A percentile compares a stretch with the other conserved stretches of the same genome.
These are phyloP conservation scores for Kernera saxatilis DNA, from an alignment of 345 rosid species.

Conservation along the genomic window DNA sequence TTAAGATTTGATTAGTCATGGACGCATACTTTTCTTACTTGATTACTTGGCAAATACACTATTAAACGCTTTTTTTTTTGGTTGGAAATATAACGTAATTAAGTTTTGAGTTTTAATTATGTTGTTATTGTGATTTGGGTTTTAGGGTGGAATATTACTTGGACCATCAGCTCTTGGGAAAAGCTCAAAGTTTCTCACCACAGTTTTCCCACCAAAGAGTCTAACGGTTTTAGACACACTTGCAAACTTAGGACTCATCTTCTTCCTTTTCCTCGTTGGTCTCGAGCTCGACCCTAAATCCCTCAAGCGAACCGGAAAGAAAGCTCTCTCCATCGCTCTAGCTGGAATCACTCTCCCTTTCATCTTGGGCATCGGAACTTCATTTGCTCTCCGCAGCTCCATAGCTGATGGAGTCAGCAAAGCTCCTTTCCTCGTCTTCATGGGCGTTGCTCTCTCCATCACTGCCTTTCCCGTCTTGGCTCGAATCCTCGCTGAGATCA, in stretches of 20 bases:
- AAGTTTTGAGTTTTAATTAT: background rate
- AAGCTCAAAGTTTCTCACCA: conserved; percentile 40
- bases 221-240: conserved; percentile 72
- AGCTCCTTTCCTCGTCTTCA: conserved; percentile 42
- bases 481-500: conserved; percentile 48
- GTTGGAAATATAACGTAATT: background rate
- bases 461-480: conserved; percentile 49
- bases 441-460: conserved; percentile 50
- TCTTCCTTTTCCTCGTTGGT: conserved; percentile 75
- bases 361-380: conserved; percentile 57
- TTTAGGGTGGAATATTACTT: conserved; percentile 75
- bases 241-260: conserved; percentile 71
- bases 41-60: background rate
- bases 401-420: conserved; percentile 41
- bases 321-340: conserved; percentile 48
- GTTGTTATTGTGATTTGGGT: background rate
- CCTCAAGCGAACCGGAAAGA: conserved; percentile 58
- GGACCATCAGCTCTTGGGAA: conserved; percentile 85
- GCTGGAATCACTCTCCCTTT: conserved; percentile 73
- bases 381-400: conserved; percentile 49
- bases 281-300: conserved; percentile 65
- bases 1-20: background rate
- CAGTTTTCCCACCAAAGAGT: conserved; percentile 48
- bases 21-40: background rate
- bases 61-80: background rate